A percentile compares a stretch with the other conserved stretches of the same genome.
Evolutionary conservation across 2,329 filamentous ascomycete genomes (phyloP).

Genomic region (Aspergillus calidoustus): DNA sequence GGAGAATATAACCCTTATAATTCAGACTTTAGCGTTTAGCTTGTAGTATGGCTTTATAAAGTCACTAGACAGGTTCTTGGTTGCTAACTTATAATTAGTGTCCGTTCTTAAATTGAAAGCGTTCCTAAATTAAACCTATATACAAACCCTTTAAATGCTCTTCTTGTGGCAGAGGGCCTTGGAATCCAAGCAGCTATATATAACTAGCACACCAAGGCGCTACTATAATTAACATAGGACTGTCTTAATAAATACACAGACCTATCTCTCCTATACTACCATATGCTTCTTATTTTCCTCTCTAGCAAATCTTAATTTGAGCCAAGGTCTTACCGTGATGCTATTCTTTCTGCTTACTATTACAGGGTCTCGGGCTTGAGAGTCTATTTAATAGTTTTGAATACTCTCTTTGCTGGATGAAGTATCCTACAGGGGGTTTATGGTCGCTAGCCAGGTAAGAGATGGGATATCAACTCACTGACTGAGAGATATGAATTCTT

Average conservation of each 20-base stretch:
- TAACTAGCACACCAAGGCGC: neutral
- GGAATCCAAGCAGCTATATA: neutral
- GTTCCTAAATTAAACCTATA: neutral
- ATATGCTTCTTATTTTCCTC: neutral
- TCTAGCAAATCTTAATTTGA: neutral
- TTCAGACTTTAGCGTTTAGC: neutral
- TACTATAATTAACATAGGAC: neutral
- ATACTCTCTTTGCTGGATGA: neutral
- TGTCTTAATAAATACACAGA: neutral
- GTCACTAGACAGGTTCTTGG: neutral
- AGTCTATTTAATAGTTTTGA: neutral
- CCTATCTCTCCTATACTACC: neutral
- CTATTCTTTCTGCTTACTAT: neutral
- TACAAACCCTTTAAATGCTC: neutral
- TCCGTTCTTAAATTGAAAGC: neutral
- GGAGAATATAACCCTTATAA: neutral
- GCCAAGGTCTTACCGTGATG: neutral
- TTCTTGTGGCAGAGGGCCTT: neutral
- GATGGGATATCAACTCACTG: neutral
- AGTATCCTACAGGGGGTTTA: neutral
- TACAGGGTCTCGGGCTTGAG: neutral
- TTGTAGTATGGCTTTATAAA: neutral
- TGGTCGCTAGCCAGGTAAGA: neutral
- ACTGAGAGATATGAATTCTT: neutral
- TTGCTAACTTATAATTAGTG: neutral